Evolutionary conservation across 768 basidiomycete genomes (phyloP), one percentile per base, ranked within the genome.

Genomic region (Xerocomellus chrysenteron): DNA sequence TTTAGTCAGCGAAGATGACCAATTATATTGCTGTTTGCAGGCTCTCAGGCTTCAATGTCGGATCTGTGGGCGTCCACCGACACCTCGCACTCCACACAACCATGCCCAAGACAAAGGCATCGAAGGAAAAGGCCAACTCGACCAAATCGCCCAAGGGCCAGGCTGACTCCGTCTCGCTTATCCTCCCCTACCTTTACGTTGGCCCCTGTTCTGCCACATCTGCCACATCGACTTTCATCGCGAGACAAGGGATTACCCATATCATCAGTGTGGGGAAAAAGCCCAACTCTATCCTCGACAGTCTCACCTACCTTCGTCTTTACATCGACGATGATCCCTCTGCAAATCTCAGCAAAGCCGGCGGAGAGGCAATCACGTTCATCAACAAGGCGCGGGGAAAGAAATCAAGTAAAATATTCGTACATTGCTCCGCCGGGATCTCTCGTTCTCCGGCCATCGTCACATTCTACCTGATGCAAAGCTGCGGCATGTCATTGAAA

Each of bases 361-460:
- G 33, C 2, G 3, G 6, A 2, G 35, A 55, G 32, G 59, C 45
- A 1, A 14, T 16, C 26, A 19, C 45, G 14, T 60, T 60, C 43
- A 54, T 60, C 35, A 5, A 40, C 50, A 35, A 36, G 4, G 59
- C 45, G 12, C 45, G 53, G 3, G 24, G 26, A 17, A 47, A 48
- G 30, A 39, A 21, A 28, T 13, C 46, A 1, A 28, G 12, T 42
- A 61, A 46, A 19, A 36, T 61, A n/a, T 45, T 61, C 16, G 43
- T 61, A 2, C 53, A 61, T 11, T 59, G 58, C 30, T 50, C 21
- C 1, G 59, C 59, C 13, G 59, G 53, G 33, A 62, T 57, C n/a
- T 60, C 59, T 26, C 59, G 49, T 5, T 56, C 59, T 1, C 59
- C 59, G 0, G 30, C 49, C 3, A 11, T 55, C 45, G 56, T 59